These are phyloP conservation scores for Chimonanthus salicifolius DNA, from an alignment of 164 flowering plant genomes.

Conservation along the genomic window DNA sequence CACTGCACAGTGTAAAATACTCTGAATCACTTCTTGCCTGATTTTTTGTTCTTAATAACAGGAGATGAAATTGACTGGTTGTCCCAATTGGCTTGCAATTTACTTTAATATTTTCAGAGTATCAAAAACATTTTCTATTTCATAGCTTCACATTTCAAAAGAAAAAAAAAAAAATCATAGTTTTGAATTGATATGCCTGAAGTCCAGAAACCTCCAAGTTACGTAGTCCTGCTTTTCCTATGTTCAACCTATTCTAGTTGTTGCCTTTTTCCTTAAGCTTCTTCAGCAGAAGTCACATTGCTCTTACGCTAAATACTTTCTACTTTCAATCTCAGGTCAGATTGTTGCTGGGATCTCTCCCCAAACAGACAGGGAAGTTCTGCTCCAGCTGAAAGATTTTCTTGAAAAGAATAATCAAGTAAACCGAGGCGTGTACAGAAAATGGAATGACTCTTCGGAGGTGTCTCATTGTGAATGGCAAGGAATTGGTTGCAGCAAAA, in stretches of 20 bases:
- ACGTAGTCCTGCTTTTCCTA: neutral
- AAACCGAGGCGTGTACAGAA: slow-evolving; percentile 41
- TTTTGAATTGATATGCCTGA: neutral
- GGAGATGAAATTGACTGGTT: too few relatives aligned
- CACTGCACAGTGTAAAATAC: too few relatives aligned
- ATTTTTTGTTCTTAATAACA: too few relatives aligned
- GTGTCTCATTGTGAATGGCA: slow-evolving; percentile 49
- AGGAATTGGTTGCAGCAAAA: slow-evolving; percentile 43
- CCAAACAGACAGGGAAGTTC: slow-evolving; percentile 42
- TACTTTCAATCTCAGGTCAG: slow-evolving; percentile 13
- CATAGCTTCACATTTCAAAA: neutral
- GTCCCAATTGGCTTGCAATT: too few relatives aligned
- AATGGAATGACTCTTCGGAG: slow-evolving; percentile 34
- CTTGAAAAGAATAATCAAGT: slow-evolving; percentile 34
- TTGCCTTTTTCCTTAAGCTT: neutral
- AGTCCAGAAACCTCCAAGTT: neutral
- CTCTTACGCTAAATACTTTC: neutral
- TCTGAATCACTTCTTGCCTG: too few relatives aligned
- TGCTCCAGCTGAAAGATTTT: slow-evolving; percentile 39
- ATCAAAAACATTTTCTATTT: neutral
- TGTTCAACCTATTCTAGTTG: neutral
- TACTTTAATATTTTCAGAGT: neutral
- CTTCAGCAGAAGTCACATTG: neutral
- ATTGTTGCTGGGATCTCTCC: slow-evolving; percentile 33
- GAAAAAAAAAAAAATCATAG: neutral